These are phyloP conservation scores for Alternaria sp. DNA, from an alignment of 2,329 filamentous ascomycete species.

Conservation along the genomic window DNA sequence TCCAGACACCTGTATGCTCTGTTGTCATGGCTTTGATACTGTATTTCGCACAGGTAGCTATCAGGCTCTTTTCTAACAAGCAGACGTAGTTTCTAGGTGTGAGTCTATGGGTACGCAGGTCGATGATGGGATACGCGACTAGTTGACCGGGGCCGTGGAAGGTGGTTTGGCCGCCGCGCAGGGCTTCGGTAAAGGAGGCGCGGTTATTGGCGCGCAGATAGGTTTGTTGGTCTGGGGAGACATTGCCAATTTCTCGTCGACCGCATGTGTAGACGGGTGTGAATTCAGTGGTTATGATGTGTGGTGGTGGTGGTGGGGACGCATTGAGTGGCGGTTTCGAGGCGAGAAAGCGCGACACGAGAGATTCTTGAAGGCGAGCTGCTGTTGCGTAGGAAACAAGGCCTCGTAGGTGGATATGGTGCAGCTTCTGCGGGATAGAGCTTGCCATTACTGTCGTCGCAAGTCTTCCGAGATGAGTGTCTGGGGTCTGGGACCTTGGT, in stretches of 20 bases:
- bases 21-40: constrained; percentile 69
- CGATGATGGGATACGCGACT: constrained; percentile 90
- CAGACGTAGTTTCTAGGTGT: constrained; percentile 79
- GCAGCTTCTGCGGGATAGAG: constrained; percentile 60
- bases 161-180: constrained; percentile 89
- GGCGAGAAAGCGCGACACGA: constrained; percentile 65
- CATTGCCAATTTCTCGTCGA: constrained; percentile 70
- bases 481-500: not conserved
- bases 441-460: constrained; percentile 13
- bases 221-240: constrained; percentile 56
- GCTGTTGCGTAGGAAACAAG: constrained; percentile 63
- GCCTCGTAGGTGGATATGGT: constrained; percentile 66
- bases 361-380: constrained; percentile 61
- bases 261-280: constrained; percentile 88
- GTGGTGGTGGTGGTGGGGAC: constrained; percentile 64
- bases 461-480: not conserved
- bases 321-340: constrained; percentile 60
- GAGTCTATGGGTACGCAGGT: constrained; percentile 72
- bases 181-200: constrained; percentile 72
- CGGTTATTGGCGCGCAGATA: constrained; percentile 49
- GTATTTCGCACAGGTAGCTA: constrained; percentile 67
- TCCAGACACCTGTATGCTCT: constrained; percentile 86
- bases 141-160: constrained; percentile 95
- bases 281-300: constrained; percentile 82
- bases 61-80: constrained; percentile 77